phyloP scores from a whole-genome alignment of 148 eudicot genomes.

The Camellia sinensis region DNA sequence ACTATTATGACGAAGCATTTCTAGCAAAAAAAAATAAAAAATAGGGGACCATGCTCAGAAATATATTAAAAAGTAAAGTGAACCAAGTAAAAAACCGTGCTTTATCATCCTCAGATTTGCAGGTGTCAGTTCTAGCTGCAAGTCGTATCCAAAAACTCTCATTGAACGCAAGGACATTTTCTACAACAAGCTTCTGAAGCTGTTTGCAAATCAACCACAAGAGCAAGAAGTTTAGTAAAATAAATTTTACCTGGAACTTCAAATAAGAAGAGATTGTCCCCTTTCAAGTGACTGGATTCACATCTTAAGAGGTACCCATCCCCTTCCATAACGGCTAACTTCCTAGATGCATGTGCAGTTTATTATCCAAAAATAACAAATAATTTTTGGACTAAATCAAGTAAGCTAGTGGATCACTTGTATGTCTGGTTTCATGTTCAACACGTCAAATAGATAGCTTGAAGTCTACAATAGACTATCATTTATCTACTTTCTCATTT shows the following conservation, averaged over 20 bases:
- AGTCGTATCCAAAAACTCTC: slow-evolving; percentile 97
- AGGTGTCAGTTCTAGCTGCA: slow-evolving; percentile 91
- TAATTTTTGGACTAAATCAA: not conserved
- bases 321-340: not conserved
- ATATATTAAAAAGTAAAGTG: slow-evolving; percentile 13
- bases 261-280: not conserved
- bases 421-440: not conserved
- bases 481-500: not conserved
- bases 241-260: not conserved
- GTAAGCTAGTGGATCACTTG: not conserved
- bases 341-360: too few relatives aligned
- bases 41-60: not conserved
- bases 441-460: not conserved
- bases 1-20: not conserved
- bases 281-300: slow-evolving; percentile 1
- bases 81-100: slow-evolving; percentile 48
- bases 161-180: slow-evolving; percentile 89
- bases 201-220: slow-evolving; percentile 27
- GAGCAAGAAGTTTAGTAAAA: not conserved
- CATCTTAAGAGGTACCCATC: not conserved
- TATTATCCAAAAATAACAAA: not conserved
- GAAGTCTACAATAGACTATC: not conserved
- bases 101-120: slow-evolving; percentile 98
- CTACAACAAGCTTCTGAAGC: slow-evolving; percentile 87
- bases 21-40: not conserved